A percentile compares a stretch with the other conserved stretches of the same genome.
Conservation (phyloP, 148 eudicot genomes). For the Polygonum maritimum region DNA sequence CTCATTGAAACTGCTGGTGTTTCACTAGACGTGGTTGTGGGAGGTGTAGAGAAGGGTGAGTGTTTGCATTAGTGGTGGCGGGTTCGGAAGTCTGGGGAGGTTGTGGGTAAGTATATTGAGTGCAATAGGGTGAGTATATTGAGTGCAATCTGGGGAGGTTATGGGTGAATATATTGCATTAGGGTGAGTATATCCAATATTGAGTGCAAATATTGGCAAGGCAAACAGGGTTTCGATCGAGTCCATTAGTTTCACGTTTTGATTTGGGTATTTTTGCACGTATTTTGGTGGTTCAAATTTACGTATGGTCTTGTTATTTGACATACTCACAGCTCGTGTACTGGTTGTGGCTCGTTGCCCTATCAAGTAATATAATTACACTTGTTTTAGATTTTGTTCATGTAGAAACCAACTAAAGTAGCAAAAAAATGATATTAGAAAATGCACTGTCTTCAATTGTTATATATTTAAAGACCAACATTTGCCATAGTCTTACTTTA, state of each 20-base stretch:
- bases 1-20: neutral
- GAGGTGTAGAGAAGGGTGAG: slow-evolving; percentile 57
- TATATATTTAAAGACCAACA: neutral
- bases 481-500: neutral
- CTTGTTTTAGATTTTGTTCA: neutral
- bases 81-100: slow-evolving; percentile 36
- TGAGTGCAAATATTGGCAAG: too few relatives aligned
- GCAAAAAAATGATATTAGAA: neutral
- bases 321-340: too few relatives aligned
- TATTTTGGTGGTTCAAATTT: too few relatives aligned
- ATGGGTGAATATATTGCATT: too few relatives aligned
- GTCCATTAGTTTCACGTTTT: too few relatives aligned
- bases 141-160: too few relatives aligned
- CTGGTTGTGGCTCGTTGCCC: slow-evolving; percentile 5
- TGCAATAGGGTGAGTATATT: too few relatives aligned
- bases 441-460: neutral
- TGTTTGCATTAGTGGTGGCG: slow-evolving; percentile 11
- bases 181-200: too few relatives aligned
- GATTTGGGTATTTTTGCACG: too few relatives aligned
- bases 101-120: too few relatives aligned
- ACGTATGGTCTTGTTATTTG: slow-evolving; percentile 14
- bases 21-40: slow-evolving; percentile 37
- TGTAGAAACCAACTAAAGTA: neutral
- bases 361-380: neutral
- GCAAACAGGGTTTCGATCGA: too few relatives aligned